phyloP scores from a whole-genome alignment of 108 stramenopile species.

The Aurantiochytrium sp. region DNA sequence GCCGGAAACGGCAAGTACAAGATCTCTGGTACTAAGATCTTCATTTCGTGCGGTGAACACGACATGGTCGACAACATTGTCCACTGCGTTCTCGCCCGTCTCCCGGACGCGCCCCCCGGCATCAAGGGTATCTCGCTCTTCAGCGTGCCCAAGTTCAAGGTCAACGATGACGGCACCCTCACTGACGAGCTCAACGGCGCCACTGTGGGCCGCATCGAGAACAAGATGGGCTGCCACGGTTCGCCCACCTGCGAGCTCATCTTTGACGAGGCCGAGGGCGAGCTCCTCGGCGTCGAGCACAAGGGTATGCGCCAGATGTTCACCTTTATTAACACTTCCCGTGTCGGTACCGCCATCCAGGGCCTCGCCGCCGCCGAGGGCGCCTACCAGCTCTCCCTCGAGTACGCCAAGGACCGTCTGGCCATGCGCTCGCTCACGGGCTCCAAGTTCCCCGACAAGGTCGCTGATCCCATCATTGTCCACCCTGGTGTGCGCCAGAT shows the following conservation, averaged over 20 bases:
- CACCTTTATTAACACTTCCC: constrained; percentile 27
- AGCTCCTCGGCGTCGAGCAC: constrained; percentile 24
- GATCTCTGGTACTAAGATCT: constrained; percentile 28
- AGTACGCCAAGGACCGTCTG: constrained; percentile 21
- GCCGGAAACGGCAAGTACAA: constrained; percentile 12
- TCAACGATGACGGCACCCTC: constrained; percentile 16
- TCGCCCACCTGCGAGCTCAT: constrained; percentile 5
- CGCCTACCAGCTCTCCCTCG: constrained; percentile 20
- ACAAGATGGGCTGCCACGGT: constrained; percentile 31
- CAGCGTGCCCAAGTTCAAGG: constrained; percentile 24
- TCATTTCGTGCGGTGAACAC: constrained; percentile 28
- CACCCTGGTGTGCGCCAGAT: constrained; percentile 27
- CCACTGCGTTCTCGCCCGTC: constrained; percentile 29
- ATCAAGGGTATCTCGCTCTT: constrained; percentile 30
- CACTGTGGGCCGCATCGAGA: constrained; percentile 20
- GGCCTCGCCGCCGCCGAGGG: constrained; percentile 19
- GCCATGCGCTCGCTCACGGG: background rate
- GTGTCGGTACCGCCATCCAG: constrained; percentile 26
- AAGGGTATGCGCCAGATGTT: constrained; percentile 32
- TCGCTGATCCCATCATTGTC: constrained; percentile 22
- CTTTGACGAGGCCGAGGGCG: constrained; percentile 12
- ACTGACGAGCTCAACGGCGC: constrained; percentile 13
- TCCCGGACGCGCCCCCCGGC: background rate
- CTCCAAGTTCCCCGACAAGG: constrained; percentile 21
- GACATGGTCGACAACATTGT: constrained; percentile 32